phyloP scores from a whole-genome alignment of 1,139 yeast genomes.

The Kazachstania sp. region DNA sequence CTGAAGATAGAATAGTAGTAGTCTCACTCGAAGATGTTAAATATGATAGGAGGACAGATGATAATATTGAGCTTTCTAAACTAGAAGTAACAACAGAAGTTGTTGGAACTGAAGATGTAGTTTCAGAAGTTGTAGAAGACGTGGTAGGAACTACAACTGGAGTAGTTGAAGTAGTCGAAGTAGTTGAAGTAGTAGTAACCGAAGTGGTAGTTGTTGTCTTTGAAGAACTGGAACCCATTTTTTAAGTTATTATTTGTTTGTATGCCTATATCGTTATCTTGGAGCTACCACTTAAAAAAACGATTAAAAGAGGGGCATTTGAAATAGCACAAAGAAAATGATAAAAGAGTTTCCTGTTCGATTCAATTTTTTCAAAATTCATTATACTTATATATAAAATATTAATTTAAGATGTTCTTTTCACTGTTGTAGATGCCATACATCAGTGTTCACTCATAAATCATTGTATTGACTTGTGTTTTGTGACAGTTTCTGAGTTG shows the following conservation, averaged over 20 bases:
- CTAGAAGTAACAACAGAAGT: background rate
- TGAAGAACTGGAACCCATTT: slow-evolving; percentile 2
- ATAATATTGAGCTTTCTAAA: background rate
- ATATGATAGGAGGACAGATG: background rate
- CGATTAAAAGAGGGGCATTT: no score
- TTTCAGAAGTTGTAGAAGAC: background rate
- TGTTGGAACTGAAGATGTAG: background rate
- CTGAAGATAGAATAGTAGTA: background rate
- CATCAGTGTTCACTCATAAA: no score
- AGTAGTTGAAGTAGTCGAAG: background rate
- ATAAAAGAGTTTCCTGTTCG: no score
- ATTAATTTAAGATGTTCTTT: no score
- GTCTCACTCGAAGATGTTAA: background rate
- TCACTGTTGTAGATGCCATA: no score
- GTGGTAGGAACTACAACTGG: slow-evolving; percentile 1
- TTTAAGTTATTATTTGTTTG: background rate
- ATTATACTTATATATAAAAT: no score
- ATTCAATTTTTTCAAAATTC: no score
- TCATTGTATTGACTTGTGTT: no score
- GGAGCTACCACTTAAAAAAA: no score
- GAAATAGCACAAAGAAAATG: no score
- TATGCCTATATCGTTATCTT: background rate
- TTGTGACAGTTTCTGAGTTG: no score
- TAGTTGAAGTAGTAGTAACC: background rate
- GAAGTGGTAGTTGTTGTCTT: slow-evolving; percentile 1